These are phyloP conservation scores for Triticum dicoccoides DNA, from an alignment of 176 grass and related monocot species.

Conservation along the genomic window DNA sequence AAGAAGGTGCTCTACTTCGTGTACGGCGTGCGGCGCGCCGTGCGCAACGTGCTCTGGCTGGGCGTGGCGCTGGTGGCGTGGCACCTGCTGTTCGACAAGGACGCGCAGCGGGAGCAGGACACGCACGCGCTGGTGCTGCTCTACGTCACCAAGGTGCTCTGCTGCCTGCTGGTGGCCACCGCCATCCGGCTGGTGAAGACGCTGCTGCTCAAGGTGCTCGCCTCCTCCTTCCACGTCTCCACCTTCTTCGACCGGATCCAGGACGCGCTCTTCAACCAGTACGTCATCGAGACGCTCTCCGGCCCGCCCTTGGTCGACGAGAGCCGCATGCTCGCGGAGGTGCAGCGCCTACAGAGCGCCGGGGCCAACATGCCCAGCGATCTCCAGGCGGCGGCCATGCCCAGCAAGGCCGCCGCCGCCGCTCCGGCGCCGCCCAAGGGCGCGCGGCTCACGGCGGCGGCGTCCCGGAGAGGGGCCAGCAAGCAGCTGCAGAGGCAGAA, in stretches of 20 bases:
- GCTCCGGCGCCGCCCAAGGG: slow-evolving; percentile 26
- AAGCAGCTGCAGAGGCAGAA: slow-evolving; percentile 61
- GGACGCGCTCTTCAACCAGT: slow-evolving; percentile 95
- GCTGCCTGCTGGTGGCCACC: slow-evolving; percentile 83
- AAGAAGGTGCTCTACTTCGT: slow-evolving; percentile 99
- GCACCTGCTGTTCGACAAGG: slow-evolving; percentile 74
- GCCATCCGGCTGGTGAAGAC: slow-evolving; percentile 83
- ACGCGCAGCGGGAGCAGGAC: slow-evolving; percentile 36
- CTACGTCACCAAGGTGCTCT: slow-evolving; percentile 86
- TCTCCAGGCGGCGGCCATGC: slow-evolving; percentile 46
- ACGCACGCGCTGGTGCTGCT: slow-evolving; percentile 47
- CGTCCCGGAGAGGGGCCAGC: slow-evolving; percentile 33
- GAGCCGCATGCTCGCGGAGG: slow-evolving; percentile 65
- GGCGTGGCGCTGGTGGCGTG: slow-evolving; percentile 76
- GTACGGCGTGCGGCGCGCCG: slow-evolving; percentile 77
- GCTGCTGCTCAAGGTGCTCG: slow-evolving; percentile 91
- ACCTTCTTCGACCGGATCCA: slow-evolving; percentile 97
- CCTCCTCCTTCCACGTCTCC: slow-evolving; percentile 89
- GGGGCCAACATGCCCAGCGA: slow-evolving; percentile 61
- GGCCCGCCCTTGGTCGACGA: slow-evolving; percentile 79
- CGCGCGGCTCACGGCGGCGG: slow-evolving; percentile 24
- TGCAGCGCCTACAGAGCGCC: slow-evolving; percentile 78
- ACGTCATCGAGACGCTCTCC: slow-evolving; percentile 93
- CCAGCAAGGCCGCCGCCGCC: slow-evolving; percentile 26
- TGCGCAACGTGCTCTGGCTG: slow-evolving; percentile 93